phyloP scores from a whole-genome alignment of 106 monocot genomes.

The Dendrobium officinale region DNA sequence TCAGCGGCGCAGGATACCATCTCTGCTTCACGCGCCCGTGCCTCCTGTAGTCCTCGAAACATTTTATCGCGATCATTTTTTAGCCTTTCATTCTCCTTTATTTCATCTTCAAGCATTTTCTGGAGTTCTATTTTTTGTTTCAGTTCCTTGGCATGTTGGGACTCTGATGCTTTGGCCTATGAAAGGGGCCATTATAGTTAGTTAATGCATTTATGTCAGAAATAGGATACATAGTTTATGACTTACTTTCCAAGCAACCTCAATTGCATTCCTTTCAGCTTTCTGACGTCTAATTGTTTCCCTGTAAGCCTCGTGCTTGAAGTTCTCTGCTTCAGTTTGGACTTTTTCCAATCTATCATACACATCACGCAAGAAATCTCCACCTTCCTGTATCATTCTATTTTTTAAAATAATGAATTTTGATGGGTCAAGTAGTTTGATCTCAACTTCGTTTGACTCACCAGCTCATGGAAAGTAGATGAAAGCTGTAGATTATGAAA shows the following conservation, averaged over 20 bases:
- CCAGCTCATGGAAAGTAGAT: conserved; percentile 10
- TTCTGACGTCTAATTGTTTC: conserved; percentile 33
- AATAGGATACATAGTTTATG: too few species aligned
- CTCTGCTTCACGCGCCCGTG: conserved; percentile 12
- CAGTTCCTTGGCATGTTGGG: conserved; percentile 17
- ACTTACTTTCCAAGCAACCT: conserved; percentile 28
- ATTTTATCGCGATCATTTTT: conserved; percentile 22
- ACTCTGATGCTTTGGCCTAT: conserved; percentile 34
- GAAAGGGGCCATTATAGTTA: not conserved
- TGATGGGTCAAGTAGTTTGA: not conserved
- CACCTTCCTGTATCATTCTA: conserved; percentile 16
- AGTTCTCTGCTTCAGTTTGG: conserved; percentile 19
- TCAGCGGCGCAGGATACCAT: conserved; percentile 26
- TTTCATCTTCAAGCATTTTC: conserved; percentile 21
- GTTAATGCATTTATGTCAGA: not conserved
- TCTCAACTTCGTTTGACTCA: not conserved
- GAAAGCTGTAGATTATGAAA: conserved; percentile 11
- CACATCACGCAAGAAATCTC: conserved; percentile 15
- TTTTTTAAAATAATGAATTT: not conserved
- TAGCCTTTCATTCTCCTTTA: conserved; percentile 20
- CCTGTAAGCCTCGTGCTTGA: conserved; percentile 31
- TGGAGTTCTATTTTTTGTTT: conserved; percentile 35
- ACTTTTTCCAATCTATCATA: conserved; percentile 26
- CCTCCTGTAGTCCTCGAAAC: conserved; percentile 17
- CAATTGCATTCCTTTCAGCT: conserved; percentile 32